Evolutionary conservation across 2,329 filamentous ascomycete genomes (phyloP).

Genomic region (Septoria petroselini): DNA sequence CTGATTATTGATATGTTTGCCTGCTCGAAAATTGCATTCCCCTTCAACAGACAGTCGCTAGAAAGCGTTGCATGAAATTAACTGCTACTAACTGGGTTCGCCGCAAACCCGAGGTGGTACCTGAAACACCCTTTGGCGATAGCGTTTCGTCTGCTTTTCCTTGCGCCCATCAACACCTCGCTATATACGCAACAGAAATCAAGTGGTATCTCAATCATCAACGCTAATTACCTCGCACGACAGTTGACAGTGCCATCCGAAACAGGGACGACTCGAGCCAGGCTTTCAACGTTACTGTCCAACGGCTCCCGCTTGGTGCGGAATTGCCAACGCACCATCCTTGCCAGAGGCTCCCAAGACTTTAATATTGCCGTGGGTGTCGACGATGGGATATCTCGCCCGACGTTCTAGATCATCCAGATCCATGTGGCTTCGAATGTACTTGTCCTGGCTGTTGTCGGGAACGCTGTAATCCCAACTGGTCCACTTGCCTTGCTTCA

Average conservation of each 20-base stretch:
- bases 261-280: background rate
- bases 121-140: background rate
- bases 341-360: conserved; percentile 25
- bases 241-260: background rate
- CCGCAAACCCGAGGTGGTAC: background rate
- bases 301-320: conserved; percentile 37
- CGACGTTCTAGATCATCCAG: conserved; percentile 76
- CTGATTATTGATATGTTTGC: no score
- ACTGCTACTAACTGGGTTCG: background rate
- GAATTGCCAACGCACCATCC: conserved; percentile 25
- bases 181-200: background rate
- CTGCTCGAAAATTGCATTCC: background rate
- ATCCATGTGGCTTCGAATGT: conserved; percentile 79
- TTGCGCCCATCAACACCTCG: conserved; percentile 1
- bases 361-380: conserved; percentile 42
- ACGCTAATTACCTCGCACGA: background rate
- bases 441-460: conserved; percentile 63
- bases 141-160: background rate
- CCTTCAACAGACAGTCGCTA: background rate
- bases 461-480: conserved; percentile 82
- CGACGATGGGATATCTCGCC: conserved; percentile 65
- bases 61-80: background rate
- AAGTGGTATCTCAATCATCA: conserved; percentile 1
- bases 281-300: conserved; percentile 32
- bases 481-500: conserved; percentile 71